Evolutionary conservation across 106 monocot species (phyloP).

Genomic region (Allium cepa): DNA sequence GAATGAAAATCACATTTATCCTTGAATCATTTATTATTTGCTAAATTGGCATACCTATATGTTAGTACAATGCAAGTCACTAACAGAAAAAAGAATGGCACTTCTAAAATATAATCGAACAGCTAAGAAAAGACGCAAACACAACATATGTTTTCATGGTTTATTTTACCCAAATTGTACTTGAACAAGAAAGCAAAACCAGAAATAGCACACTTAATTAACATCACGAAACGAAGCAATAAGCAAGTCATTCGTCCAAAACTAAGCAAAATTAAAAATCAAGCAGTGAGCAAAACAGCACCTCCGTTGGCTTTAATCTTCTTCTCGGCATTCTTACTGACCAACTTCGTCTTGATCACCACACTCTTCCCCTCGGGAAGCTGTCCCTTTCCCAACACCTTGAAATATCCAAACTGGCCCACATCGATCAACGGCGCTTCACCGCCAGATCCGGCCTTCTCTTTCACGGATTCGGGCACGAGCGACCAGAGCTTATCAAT

Average conservation of each 20-base stretch:
- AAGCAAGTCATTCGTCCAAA: neutral
- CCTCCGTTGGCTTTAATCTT: constrained; percentile 60
- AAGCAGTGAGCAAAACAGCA: constrained; percentile 55
- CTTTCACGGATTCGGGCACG: constrained; percentile 46
- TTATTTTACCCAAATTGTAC: neutral
- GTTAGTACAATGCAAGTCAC: no score
- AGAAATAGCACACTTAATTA: neutral
- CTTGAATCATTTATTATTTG: no score
- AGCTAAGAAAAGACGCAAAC: neutral
- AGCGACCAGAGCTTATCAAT: constrained; percentile 48
- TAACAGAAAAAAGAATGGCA: no score
- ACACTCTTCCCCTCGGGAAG: constrained; percentile 34
- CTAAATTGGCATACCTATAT: no score
- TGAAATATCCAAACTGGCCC: constrained; percentile 73
- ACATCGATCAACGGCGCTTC: constrained; percentile 58
- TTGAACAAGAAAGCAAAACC: neutral
- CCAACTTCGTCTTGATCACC: constrained; percentile 61
- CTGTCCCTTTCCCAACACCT: constrained; percentile 78
- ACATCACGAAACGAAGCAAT: neutral
- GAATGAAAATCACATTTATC: no score
- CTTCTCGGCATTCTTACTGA: constrained; percentile 67
- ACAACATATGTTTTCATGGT: neutral
- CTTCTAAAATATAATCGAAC: neutral
- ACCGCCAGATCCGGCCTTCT: constrained; percentile 16
- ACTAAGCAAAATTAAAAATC: constrained; percentile 1